Evolutionary conservation across 2,329 filamentous ascomycete genomes (phyloP), one percentile per base, ranked within the genome.

Genomic region (Lasiodiplodia hormozganensis): DNA sequence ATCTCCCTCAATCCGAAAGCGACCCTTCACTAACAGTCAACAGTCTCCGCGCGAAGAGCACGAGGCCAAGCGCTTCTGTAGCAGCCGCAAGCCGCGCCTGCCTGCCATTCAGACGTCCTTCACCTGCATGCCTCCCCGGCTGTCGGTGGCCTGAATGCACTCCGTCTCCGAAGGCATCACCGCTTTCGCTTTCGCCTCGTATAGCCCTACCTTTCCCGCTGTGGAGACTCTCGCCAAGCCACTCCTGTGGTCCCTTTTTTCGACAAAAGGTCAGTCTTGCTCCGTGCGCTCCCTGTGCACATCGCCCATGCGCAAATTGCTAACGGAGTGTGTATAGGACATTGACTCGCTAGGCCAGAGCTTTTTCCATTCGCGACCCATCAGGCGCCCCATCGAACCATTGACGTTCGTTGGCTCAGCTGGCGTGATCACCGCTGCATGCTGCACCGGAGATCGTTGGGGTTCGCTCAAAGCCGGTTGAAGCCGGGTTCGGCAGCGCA

Each of bases 41-140:
- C 40, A 25, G 25, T 28, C 57, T 28, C 53, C n/a, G 28, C 53
- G 28, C 2, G 51, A 67, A 3, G 23, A 14, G 3, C 64, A 57
- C 34, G 64, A 66, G 31, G 43, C 64, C 64, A 66, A 66, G 38
- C 64, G 64, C 36, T 40, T 66, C 64, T 66, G 64, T 52, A 25
- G 49, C 51, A 23, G n/a, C 25, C 36, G 52, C 36, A 16, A 28
- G 38, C 65, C 65, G 23, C 65, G 65, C 53, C 14, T 67, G 53
- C 53, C 65, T 6, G 21, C 25, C 6, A 21, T 67, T 12, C 65
- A 67, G 12, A 67, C 65, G 6, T 56, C 53, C 11, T 40, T 58
- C 36, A 58, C 31, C 40, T 49, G 38, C 40, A 11, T 58, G 28
- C 40, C 53, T 3, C 60, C 60, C n/a, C 18, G 60, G 21, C 60